A percentile compares a stretch with the other conserved stretches of the same genome.
Conservation (phyloP, 345 rosid genomes). For the Xanthoceras sorbifolium region DNA sequence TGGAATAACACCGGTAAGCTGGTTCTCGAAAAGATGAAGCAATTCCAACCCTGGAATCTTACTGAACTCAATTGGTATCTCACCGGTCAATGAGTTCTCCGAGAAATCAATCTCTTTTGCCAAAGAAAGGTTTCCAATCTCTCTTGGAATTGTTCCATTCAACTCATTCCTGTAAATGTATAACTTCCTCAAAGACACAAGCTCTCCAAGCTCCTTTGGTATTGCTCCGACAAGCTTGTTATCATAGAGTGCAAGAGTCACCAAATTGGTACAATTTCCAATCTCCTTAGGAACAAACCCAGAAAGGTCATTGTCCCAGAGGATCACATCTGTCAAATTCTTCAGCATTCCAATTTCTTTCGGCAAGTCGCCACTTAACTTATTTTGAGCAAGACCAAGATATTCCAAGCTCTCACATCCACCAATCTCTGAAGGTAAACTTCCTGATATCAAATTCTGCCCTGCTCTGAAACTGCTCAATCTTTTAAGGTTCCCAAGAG, state of each 20-base stretch:
- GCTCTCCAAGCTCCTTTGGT: slow-evolving; percentile 64
- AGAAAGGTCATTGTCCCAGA: slow-evolving; percentile 74
- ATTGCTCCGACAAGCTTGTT: slow-evolving; percentile 73
- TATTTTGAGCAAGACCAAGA: slow-evolving; percentile 91
- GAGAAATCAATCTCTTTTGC: slow-evolving; percentile 83
- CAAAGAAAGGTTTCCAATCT: slow-evolving; percentile 70
- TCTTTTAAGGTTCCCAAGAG: slow-evolving; percentile 63
- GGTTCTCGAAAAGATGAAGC: slow-evolving; percentile 84
- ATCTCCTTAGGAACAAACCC: slow-evolving; percentile 73
- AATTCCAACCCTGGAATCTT: slow-evolving; percentile 56
- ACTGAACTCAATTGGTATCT: slow-evolving; percentile 70
- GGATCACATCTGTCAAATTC: slow-evolving; percentile 59
- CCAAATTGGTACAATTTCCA: slow-evolving; percentile 64
- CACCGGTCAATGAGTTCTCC: slow-evolving; percentile 68
- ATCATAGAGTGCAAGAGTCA: slow-evolving; percentile 70
- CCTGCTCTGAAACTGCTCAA: slow-evolving; percentile 72
- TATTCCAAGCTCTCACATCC: slow-evolving; percentile 58
- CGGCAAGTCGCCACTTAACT: slow-evolving; percentile 61
- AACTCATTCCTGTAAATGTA: slow-evolving; percentile 72
- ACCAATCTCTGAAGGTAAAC: slow-evolving; percentile 72
- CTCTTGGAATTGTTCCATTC: slow-evolving; percentile 78
- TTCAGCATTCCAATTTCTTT: slow-evolving; percentile 71
- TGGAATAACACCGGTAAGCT: slow-evolving; percentile 68
- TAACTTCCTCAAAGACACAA: slow-evolving; percentile 42
- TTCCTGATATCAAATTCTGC: slow-evolving; percentile 83